Conservation (phyloP, 164 flowering plant genomes). For the Berberis thunbergii region DNA sequence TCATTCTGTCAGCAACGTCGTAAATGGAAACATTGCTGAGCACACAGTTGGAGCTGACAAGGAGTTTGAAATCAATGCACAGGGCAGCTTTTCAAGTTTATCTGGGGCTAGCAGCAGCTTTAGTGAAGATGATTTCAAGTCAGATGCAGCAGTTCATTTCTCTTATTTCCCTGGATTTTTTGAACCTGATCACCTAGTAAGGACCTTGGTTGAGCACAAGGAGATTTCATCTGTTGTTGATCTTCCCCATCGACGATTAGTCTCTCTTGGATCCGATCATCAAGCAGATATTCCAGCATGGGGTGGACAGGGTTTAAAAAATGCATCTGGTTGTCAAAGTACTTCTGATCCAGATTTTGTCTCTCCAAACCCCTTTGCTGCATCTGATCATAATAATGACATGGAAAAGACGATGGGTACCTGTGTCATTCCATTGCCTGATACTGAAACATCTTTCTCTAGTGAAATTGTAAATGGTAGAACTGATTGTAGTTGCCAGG, state of each 20-base stretch:
- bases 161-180: slow-evolving; percentile 12
- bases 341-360: background rate
- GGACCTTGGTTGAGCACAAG: slow-evolving; percentile 13
- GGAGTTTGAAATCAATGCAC: slow-evolving; percentile 15
- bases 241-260: slow-evolving; percentile 24
- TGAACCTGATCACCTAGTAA: slow-evolving; percentile 13
- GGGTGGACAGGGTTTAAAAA: slow-evolving; percentile 7
- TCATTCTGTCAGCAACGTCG: slow-evolving; percentile 13
- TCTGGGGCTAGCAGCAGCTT: slow-evolving; percentile 13
- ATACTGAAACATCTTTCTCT: slow-evolving; percentile 9
- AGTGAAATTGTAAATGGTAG: slow-evolving; percentile 24
- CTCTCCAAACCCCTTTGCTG: background rate
- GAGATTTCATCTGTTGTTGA: slow-evolving; percentile 17
- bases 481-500: slow-evolving; percentile 45
- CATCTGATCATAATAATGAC: slow-evolving; percentile 6
- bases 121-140: slow-evolving; percentile 15
- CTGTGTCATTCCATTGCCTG: slow-evolving; percentile 48
- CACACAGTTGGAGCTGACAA: slow-evolving; percentile 6
- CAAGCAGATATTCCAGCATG: slow-evolving; percentile 34
- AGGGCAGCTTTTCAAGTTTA: slow-evolving; percentile 14
- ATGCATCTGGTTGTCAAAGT: slow-evolving; percentile 22
- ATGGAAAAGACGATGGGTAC: slow-evolving; percentile 31
- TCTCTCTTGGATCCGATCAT: slow-evolving; percentile 36
- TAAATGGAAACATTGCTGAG: slow-evolving; percentile 11
- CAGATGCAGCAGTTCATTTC: slow-evolving; percentile 11